Evolutionary conservation across 1,284 basidiomycete genomes (phyloP).

Genomic region (Ceratobasidium papillatum): DNA sequence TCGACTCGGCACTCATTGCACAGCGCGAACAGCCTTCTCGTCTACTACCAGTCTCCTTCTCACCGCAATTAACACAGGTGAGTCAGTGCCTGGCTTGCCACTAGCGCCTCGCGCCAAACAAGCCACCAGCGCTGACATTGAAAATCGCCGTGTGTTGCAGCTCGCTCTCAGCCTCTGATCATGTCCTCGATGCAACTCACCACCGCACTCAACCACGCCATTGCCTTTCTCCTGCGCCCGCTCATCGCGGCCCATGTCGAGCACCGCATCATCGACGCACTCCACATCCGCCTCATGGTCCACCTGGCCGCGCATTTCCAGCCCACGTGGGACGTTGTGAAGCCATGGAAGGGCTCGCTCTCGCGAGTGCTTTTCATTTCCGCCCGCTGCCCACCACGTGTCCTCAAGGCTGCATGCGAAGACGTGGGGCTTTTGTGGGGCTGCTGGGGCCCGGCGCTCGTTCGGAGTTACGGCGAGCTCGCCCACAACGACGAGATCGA

Average conservation of each 20-base stretch:
- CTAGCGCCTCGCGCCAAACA: conserved; percentile 39
- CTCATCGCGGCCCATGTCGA: conserved; percentile 41
- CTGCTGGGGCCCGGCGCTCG: conserved; percentile 39
- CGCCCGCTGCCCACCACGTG: conserved; percentile 39
- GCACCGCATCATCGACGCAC: conserved; percentile 42
- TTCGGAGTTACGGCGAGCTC: conserved; percentile 36
- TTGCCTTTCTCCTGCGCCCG: conserved; percentile 43
- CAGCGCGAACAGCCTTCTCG: conserved; percentile 12
- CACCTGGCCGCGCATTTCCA: conserved; percentile 43
- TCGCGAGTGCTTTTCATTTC: conserved; percentile 32
- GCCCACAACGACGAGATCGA: conserved; percentile 31
- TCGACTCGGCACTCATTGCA: conserved; percentile 23
- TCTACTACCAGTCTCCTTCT: neutral
- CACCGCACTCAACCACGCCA: conserved; percentile 42
- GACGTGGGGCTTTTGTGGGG: conserved; percentile 38
- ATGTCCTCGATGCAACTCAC: conserved; percentile 40
- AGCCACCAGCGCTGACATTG: conserved; percentile 36
- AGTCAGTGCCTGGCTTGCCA: conserved; percentile 12
- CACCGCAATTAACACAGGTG: conserved; percentile 15
- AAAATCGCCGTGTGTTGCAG: conserved; percentile 5
- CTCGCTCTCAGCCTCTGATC: conserved; percentile 15
- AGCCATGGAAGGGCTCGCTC: conserved; percentile 28
- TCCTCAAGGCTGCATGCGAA: conserved; percentile 38
- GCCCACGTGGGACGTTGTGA: conserved; percentile 38
- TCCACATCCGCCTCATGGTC: conserved; percentile 45